Conservation (phyloP, 2,329 filamentous ascomycete species). For the Chaetomiaceae sp. region DNA sequence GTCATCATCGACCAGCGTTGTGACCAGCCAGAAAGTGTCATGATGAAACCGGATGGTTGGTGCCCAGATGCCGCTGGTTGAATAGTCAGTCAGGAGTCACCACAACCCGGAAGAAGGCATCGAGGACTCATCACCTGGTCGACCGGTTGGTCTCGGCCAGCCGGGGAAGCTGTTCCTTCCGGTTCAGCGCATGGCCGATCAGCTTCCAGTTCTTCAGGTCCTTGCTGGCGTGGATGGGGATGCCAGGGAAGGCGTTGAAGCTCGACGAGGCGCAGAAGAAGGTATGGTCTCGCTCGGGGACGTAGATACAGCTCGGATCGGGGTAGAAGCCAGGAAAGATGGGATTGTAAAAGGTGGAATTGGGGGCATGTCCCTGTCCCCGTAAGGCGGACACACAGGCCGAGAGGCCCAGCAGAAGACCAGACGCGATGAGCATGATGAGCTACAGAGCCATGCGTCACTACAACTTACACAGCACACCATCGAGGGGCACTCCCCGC, state of each 20-base stretch:
- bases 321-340: slow-evolving; percentile 41
- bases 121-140: slow-evolving; percentile 22
- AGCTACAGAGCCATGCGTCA: not conserved
- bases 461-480: not conserved
- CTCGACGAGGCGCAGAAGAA: slow-evolving; percentile 42
- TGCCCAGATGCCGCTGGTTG: slow-evolving; percentile 32
- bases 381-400: slow-evolving; percentile 6
- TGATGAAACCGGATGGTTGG: slow-evolving; percentile 30
- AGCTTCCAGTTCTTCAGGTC: slow-evolving; percentile 41
- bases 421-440: not conserved
- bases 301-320: slow-evolving; percentile 40
- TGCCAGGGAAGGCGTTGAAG: slow-evolving; percentile 41
- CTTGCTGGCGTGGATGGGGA: slow-evolving; percentile 41
- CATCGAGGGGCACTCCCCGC: no score
- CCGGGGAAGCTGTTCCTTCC: slow-evolving; percentile 33
- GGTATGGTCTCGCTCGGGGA: slow-evolving; percentile 34
- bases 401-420: slow-evolving; percentile 12
- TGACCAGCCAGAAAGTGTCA: slow-evolving; percentile 30
- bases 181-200: slow-evolving; percentile 34
- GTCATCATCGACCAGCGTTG: slow-evolving; percentile 34
- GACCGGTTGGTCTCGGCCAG: slow-evolving; percentile 31
- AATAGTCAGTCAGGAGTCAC: not conserved
- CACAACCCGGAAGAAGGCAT: not conserved
- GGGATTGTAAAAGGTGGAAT: slow-evolving; percentile 34
- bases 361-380: slow-evolving; percentile 16